Base-by-base conservation (phyloP, 495 filamentous ascomycete species). In the Chaetomium tenue region DNA sequence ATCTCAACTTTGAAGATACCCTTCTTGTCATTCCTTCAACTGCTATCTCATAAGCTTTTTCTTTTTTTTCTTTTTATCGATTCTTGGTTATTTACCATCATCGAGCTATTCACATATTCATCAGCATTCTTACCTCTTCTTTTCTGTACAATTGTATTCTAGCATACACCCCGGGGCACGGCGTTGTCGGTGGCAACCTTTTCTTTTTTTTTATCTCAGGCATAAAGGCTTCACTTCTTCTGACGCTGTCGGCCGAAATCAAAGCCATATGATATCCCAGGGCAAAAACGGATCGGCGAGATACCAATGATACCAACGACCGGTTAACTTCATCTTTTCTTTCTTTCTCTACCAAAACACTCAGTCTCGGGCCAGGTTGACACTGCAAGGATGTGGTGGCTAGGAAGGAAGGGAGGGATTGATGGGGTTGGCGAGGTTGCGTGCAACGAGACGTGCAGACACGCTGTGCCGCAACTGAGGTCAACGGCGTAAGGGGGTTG, bases 281-380 rank as follows among this genome's bases (percentile, higher is more conserved):
- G 18, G 33, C 48, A 54, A 26, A 46, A 30, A 26, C 15, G 59
- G 33, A 23, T n/a, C 15, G 50, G 13, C 22, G 28, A 30, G 25
- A 42, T 54, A 54, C 33, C 60, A 53, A 62, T 62, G 60, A 62
- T 62, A 62, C 60, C 60, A 62, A 62, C 46, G 58, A 28, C 58
- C 46, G 22, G 23, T 20, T 42, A 40, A 42, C 39, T 54, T 44
- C 51, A 13, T 53, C 12, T 28, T 52, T 52, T 26, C n/a, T 28
- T 28, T 28, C 50, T 52, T n/a, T 28, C 9, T 11, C 5, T 53
- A 53, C 16, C 50, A 52, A 28, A 28, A 4, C 50, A 25, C 28
- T 26, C 50, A 47, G n/a, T 18, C 2, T 2, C 5, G n/a, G 15
- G 7, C 44, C 15, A 18, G 15, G 44, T 20, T 47, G 8, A 47